These are phyloP conservation scores for Backusella australiensis DNA, from an alignment of 192 early-diverging fungal species.

Conservation along the genomic window DNA sequence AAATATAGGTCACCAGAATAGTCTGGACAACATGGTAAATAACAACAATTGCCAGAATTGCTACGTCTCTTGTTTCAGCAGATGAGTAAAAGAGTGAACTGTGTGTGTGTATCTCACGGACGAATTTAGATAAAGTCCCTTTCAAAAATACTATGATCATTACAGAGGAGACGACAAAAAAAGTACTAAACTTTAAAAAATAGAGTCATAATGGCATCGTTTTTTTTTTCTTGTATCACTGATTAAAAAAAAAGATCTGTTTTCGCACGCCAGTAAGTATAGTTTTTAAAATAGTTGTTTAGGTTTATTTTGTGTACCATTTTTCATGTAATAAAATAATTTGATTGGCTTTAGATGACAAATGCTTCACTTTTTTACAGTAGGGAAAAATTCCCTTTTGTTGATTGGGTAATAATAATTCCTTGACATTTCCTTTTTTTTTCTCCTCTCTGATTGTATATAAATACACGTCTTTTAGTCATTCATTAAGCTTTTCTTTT, in stretches of 20 bases:
- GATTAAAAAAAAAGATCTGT: not conserved
- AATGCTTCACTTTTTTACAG: constrained; percentile 1
- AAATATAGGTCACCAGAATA: not conserved
- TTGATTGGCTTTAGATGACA: constrained; percentile 12
- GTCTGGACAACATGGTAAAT: not conserved
- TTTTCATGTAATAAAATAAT: not conserved
- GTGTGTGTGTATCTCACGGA: not conserved
- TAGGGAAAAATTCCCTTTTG: not conserved
- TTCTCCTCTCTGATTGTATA: not conserved
- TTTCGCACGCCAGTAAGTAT: not conserved
- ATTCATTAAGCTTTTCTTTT: not conserved
- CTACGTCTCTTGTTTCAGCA: not conserved
- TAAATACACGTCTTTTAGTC: not conserved
- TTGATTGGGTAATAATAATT: constrained; percentile 2
- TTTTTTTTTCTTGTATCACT: constrained; percentile 2
- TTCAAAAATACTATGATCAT: not conserved
- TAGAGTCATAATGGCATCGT: not conserved
- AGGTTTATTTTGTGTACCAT: not conserved
- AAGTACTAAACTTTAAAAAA: not conserved
- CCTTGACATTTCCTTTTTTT: not conserved
- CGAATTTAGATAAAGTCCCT: not conserved
- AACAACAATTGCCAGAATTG: not conserved
- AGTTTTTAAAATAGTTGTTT: not conserved
- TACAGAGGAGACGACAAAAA: not conserved
- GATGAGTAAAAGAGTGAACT: too few relatives aligned